Percentiles rank a stretch among this genome's conserved stretches.
phyloP scores from a whole-genome alignment of 2,329 filamentous ascomycete genomes.

The Elsinoe australis region DNA sequence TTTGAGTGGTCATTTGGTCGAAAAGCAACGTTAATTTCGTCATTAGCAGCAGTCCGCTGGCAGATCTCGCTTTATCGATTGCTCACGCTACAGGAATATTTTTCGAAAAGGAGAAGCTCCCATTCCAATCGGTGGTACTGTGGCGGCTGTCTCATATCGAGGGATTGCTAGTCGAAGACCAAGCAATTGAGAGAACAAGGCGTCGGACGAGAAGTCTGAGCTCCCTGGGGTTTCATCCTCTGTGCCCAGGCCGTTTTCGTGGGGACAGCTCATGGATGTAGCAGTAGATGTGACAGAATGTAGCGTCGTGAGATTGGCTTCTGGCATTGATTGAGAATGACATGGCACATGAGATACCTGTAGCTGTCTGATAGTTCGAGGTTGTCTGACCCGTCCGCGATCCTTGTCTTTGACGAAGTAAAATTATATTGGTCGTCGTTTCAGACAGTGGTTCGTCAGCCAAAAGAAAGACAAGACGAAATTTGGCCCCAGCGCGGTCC shows the following conservation, averaged over 20 bases:
- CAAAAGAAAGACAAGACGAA: neutral
- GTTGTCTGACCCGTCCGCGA: neutral
- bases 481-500: neutral
- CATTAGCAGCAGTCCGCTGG: neutral
- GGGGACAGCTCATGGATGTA: too few species aligned
- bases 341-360: neutral
- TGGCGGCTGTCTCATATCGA: slow-evolving; percentile 12
- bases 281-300: too few species aligned
- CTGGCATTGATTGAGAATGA: neutral
- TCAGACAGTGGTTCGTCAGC: neutral
- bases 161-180: slow-evolving; percentile 9
- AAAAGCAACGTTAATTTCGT: neutral
- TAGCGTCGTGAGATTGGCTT: too few species aligned
- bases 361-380: neutral
- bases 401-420: neutral
- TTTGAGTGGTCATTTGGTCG: neutral
- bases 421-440: neutral
- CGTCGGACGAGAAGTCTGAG: neutral
- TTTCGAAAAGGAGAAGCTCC: neutral
- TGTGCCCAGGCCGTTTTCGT: too few species aligned
- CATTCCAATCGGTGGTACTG: slow-evolving; percentile 2
- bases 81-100: neutral
- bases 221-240: too few species aligned
- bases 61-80: slow-evolving; percentile 10
- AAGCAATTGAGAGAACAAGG: neutral